These are phyloP conservation scores for Malbranchea zuffiana DNA, from an alignment of 2,329 filamentous ascomycete genomes.

Conservation along the genomic window DNA sequence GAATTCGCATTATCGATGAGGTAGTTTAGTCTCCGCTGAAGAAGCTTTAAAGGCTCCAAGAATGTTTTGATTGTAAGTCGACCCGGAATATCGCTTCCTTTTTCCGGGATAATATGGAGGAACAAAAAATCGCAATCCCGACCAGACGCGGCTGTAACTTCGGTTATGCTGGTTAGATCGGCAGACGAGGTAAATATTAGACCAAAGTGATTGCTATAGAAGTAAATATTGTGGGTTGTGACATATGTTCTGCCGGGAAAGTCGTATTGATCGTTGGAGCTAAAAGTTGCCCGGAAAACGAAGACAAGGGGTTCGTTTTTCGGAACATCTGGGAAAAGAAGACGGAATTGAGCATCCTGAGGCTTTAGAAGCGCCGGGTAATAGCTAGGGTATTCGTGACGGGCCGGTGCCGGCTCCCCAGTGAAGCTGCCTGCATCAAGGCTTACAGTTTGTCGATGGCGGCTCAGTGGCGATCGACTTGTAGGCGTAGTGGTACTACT, in stretches of 20 bases:
- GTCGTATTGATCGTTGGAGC: constrained; percentile 60
- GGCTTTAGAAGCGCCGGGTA: constrained; percentile 75
- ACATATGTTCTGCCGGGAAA: constrained; percentile 81
- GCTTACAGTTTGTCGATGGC: constrained; percentile 48
- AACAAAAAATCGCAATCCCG: constrained; percentile 89
- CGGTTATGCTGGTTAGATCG: constrained; percentile 63
- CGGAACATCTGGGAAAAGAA: constrained; percentile 74
- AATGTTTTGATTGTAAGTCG: constrained; percentile 86
- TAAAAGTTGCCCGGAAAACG: constrained; percentile 90
- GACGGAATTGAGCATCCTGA: constrained; percentile 86
- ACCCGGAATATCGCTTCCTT: constrained; percentile 53
- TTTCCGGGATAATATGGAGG: constrained; percentile 60
- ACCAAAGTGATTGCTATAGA: constrained; percentile 91
- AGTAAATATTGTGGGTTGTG: constrained; percentile 79
- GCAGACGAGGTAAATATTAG: constrained; percentile 75
- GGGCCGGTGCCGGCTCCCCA: constrained; percentile 23
- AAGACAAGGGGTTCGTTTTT: constrained; percentile 72
- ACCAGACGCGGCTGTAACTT: constrained; percentile 81
- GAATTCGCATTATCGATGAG: constrained; percentile 70
- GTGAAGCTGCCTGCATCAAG: constrained; percentile 32
- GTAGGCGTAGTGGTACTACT: constrained; percentile 19
- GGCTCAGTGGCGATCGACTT: constrained; percentile 21
- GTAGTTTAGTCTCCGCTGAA: constrained; percentile 75
- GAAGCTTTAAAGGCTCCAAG: constrained; percentile 70
- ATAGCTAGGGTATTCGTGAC: constrained; percentile 53